phyloP scores from a whole-genome alignment of 2,329 filamentous ascomycete genomes.

The Onygenales sp. region DNA sequence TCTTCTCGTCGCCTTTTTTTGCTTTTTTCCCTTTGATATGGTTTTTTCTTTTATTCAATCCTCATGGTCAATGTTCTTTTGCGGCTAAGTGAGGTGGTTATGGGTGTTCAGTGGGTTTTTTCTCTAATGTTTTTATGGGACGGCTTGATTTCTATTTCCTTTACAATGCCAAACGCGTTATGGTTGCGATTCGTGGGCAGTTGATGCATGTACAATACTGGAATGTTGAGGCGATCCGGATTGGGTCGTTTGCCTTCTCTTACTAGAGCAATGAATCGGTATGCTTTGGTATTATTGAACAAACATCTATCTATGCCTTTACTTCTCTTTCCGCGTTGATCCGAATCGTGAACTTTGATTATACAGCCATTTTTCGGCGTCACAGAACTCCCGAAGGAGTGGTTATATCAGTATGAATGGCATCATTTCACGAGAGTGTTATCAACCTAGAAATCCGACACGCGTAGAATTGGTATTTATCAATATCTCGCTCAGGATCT shows the following conservation, averaged over 20 bases:
- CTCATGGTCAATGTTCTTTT: conserved; percentile 30
- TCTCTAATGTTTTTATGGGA: conserved; percentile 40
- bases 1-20: conserved; percentile 30
- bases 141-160: conserved; percentile 33
- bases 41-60: conserved; percentile 32
- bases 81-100: conserved; percentile 28
- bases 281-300: conserved; percentile 1
- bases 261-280: conserved; percentile 21
- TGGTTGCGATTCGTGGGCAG: conserved; percentile 35
- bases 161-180: conserved; percentile 30
- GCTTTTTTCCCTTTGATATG: conserved; percentile 47
- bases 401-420: too few species aligned
- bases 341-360: too few species aligned
- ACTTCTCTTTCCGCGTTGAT: neutral
- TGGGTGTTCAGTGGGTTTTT: conserved; percentile 27
- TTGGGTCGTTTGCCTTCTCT: conserved; percentile 20
- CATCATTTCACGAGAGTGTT: too few species aligned
- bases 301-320: neutral
- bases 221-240: conserved; percentile 24
- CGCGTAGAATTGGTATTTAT: neutral
- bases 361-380: too few species aligned
- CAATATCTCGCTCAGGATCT: neutral
- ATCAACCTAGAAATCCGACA: neutral
- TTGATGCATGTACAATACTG: conserved; percentile 35
- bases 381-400: too few species aligned